Percentiles rank a stretch among this genome's conserved stretches.
Conservation (phyloP, 164 flowering plant genomes). For the Aristolochia contorta region DNA sequence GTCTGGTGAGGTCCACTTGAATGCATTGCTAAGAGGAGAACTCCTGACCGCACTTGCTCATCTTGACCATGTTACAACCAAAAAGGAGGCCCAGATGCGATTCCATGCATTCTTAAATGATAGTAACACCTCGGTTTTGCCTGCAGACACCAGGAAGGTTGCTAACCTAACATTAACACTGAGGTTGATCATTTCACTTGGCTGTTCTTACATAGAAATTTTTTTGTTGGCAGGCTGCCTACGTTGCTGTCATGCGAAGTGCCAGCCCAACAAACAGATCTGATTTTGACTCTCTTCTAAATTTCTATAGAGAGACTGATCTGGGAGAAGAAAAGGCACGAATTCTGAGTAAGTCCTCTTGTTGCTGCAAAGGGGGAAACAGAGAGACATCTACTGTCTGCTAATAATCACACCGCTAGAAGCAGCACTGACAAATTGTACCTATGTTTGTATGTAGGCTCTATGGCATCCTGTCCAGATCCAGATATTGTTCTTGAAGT, state of each 20-base stretch:
- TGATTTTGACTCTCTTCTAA: conserved; percentile 74
- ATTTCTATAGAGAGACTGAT: conserved; percentile 79
- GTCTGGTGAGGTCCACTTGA: conserved; percentile 76
- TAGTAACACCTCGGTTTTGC: conserved; percentile 66
- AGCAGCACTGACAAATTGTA: neutral
- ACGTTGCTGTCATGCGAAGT: conserved; percentile 73
- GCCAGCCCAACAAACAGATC: conserved; percentile 55
- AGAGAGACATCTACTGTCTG: neutral
- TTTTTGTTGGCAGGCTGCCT: conserved; percentile 58
- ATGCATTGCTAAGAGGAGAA: conserved; percentile 95
- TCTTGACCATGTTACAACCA: conserved; percentile 65
- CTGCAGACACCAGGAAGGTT: conserved; percentile 89
- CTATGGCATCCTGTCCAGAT: conserved; percentile 10
- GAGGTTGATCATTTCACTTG: neutral
- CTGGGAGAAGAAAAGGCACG: conserved; percentile 88
- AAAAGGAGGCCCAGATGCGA: conserved; percentile 62
- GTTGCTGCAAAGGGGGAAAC: neutral
- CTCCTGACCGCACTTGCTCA: conserved; percentile 66
- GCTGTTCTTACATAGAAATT: neutral
- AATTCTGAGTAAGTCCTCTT: conserved; percentile 42
- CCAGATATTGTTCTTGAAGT: conserved; percentile 11
- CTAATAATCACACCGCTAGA: neutral
- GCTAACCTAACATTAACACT: neutral
- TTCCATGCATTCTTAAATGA: conserved; percentile 67
- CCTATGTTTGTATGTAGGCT: conserved; percentile 1